Percentiles rank a stretch among this genome's conserved stretches.
phyloP scores from a whole-genome alignment of 768 basidiomycete genomes.

The Tricholoma sp. region DNA sequence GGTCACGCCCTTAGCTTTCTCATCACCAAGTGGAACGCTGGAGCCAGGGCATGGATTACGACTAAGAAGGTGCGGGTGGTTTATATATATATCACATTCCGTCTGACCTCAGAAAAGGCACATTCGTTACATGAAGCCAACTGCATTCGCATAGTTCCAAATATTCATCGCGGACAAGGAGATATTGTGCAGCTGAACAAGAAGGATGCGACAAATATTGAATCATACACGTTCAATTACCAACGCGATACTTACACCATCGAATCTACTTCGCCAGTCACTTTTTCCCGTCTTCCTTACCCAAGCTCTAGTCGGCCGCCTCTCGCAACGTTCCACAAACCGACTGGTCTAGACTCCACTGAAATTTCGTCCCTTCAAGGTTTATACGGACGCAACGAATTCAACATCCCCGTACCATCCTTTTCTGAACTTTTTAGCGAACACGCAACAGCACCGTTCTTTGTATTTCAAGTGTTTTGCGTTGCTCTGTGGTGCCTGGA shows the following conservation, averaged over 20 bases:
- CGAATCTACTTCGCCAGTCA: constrained; percentile 45
- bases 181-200: constrained; percentile 80
- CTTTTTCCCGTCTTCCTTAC: constrained; percentile 82
- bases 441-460: constrained; percentile 98
- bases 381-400: constrained; percentile 90
- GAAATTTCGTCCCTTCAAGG: constrained; percentile 47
- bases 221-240: constrained; percentile 85
- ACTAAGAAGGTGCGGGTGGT: constrained; percentile 54
- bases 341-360: constrained; percentile 47
- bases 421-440: constrained; percentile 90
- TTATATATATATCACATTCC: constrained; percentile 7
- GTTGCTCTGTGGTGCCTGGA: constrained; percentile 97
- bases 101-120: constrained; percentile 35
- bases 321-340: constrained; percentile 57
- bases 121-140: constrained; percentile 64
- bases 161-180: constrained; percentile 78
- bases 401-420: constrained; percentile 94
- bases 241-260: constrained; percentile 91
- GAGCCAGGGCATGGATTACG: constrained; percentile 74
- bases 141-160: constrained; percentile 77
- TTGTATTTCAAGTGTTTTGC: constrained; percentile 98
- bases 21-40: constrained; percentile 83
- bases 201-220: constrained; percentile 48
- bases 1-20: constrained; percentile 92
- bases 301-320: constrained; percentile 71